A percentile compares a stretch with the other conserved stretches of the same genome.
These are phyloP conservation scores for Naganishia albida DNA, from an alignment of 1,284 basidiomycete genomes.

Conservation along the genomic window DNA sequence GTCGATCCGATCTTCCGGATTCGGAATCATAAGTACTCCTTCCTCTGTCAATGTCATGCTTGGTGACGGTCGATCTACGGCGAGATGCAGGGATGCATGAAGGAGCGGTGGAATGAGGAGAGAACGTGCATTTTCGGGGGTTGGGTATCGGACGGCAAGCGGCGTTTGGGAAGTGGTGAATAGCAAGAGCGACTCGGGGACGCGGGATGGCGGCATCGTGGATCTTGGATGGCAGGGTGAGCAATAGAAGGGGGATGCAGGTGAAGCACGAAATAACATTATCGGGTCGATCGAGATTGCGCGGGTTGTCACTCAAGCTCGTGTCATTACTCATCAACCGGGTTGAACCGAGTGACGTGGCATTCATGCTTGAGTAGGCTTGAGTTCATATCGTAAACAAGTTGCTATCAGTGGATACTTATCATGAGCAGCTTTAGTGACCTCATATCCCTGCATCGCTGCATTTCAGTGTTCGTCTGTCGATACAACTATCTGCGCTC, in stretches of 20 bases:
- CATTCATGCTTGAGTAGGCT: neutral
- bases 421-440: no score
- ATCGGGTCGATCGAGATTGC: no score
- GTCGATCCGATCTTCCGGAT: constrained; percentile 27
- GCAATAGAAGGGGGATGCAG: neutral
- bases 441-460: no score
- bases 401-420: no score
- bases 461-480: no score
- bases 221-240: neutral
- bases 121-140: constrained; percentile 40
- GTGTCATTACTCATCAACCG: constrained; percentile 3
- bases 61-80: constrained; percentile 41
- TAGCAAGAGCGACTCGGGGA: constrained; percentile 39
- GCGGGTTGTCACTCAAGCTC: neutral
- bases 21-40: constrained; percentile 29
- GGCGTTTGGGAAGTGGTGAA: constrained; percentile 51
- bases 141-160: constrained; percentile 45
- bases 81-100: constrained; percentile 49
- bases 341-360: no score
- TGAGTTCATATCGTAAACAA: neutral
- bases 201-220: constrained; percentile 16
- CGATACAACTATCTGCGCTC: no score
- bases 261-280: neutral
- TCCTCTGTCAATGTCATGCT: constrained; percentile 22
- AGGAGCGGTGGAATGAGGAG: constrained; percentile 48